Base-by-base conservation (phyloP, 176 grass and related monocot species). In the Oryza coarctata region DNA sequence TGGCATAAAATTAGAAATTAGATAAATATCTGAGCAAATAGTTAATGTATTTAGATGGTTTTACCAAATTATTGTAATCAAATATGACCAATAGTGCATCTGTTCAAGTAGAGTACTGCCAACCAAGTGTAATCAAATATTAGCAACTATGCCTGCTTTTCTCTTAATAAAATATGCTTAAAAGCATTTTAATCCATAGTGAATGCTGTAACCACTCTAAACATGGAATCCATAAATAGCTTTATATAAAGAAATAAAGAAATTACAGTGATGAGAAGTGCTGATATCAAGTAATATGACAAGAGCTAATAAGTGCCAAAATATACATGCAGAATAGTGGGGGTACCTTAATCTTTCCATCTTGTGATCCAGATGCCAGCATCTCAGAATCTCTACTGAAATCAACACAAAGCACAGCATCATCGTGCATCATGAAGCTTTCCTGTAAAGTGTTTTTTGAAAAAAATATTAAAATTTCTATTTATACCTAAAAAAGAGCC, bases 301-400 rank as follows among this genome's bases (percentile, higher is more conserved):
- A 38, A 39, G 18, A 58, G 39, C 2, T 65, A 73, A 17, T 55
- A 3, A 9, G 15, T 32, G 29, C 5, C 17, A 36, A 76, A 9
- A 36, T 76, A 15, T 28, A 41, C 34, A 60, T 77, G 33, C 35
- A 35, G 13, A 9, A 35, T 26, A 79, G 9, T 50, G 60, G 76
- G n/a, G 28, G 49, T 76, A 99, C 96, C 93, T 99, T 99, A 84
- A 99, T 99, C 75, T 94, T 99, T 68, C 96, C 96, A 90, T 99
- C 96, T 58, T 88, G 85, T 82, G 96, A 93, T 73, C 96, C 93
- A 85, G 93, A 99, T 85, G 90, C 89, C 82, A 99, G 83, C 85
- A 91, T 91, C 79, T 99, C 96, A 82, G 96, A 95, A 92, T 99
- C 96, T 88, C 96, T 86, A 83, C 93, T 99, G 89, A 99, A 99